phyloP scores from a whole-genome alignment of 2,329 filamentous ascomycete species.

The Botrytis pseudocinerea region DNA sequence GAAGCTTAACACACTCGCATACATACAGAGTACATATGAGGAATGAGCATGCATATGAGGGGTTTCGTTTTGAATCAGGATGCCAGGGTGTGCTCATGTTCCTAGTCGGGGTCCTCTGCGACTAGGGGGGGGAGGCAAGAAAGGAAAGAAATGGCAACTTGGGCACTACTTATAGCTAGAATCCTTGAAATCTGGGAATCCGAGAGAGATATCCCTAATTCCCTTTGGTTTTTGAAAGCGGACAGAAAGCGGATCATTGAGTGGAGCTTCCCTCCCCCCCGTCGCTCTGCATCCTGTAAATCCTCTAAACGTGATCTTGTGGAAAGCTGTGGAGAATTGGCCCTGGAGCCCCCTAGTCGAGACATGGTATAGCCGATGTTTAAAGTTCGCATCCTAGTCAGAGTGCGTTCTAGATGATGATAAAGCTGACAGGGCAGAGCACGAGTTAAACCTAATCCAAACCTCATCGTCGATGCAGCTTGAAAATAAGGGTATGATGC shows the following conservation, averaged over 20 bases:
- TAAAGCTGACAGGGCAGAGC: background rate
- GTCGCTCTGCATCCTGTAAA: background rate
- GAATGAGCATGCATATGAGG: background rate
- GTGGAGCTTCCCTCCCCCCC: background rate
- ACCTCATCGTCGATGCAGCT: conserved; percentile 4
- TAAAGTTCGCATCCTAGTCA: background rate
- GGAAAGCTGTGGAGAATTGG: background rate
- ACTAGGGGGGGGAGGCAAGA: no score
- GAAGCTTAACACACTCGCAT: background rate
- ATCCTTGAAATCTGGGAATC: no score
- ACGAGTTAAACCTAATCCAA: background rate
- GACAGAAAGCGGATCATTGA: background rate
- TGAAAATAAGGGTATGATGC: background rate
- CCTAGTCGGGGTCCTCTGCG: background rate
- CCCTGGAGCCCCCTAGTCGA: background rate
- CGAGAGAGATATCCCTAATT: background rate
- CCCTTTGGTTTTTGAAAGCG: background rate
- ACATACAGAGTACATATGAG: background rate
- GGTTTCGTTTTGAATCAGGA: background rate
- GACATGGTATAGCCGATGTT: background rate
- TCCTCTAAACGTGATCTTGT: background rate
- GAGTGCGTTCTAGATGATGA: background rate
- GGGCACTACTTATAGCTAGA: no score
- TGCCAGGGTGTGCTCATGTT: background rate
- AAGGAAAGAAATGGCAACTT: no score